Conservation (phyloP, 768 basidiomycete species). For the Imleria badia region DNA sequence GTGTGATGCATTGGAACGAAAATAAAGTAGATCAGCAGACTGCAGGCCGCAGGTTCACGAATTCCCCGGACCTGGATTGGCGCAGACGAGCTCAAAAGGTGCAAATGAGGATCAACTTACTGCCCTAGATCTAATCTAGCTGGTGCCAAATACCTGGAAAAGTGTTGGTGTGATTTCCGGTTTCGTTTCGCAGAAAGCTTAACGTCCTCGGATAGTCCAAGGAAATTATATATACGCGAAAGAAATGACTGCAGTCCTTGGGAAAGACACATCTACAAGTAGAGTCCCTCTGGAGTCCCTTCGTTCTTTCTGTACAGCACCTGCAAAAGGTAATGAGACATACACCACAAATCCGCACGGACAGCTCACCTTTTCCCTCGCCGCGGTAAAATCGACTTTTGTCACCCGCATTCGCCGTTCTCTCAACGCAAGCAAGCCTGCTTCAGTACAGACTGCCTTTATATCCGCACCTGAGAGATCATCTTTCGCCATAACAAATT, state of each 20-base stretch:
- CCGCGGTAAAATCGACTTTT: conserved; percentile 86
- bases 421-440: conserved; percentile 91
- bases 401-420: conserved; percentile 95
- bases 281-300: conserved; percentile 88
- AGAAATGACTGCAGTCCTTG: neutral
- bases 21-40: neutral
- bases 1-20: neutral
- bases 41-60: neutral
- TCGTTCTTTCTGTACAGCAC: conserved; percentile 97
- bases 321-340: conserved; percentile 35
- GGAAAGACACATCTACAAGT: conserved; percentile 50
- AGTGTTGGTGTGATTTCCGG: neutral
- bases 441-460: conserved; percentile 98
- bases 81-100: neutral
- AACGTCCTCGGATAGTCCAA: neutral
- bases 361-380: conserved; percentile 82
- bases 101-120: neutral
- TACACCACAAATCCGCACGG: neutral
- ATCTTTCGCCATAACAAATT: conserved; percentile 94
- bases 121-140: neutral
- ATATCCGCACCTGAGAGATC: conserved; percentile 97
- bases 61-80: neutral
- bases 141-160: no score
- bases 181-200: neutral
- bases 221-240: neutral